A percentile compares a stretch with the other conserved stretches of the same genome.
These are phyloP conservation scores for Hortaea sp. DNA, from an alignment of 2,329 filamentous ascomycete species.

Conservation along the genomic window DNA sequence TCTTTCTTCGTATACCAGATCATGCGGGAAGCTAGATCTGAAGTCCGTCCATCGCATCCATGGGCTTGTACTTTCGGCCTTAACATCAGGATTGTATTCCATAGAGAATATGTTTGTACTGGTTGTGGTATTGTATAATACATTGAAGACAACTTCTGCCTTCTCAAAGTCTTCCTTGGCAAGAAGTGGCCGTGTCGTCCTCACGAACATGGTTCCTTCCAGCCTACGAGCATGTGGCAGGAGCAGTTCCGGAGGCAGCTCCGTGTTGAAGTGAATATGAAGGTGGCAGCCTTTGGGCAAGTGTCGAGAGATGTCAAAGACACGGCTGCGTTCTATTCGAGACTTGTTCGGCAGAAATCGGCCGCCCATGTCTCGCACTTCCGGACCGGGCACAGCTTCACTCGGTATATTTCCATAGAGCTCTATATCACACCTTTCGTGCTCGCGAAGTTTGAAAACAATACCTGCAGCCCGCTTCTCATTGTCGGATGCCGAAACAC, in stretches of 20 bases:
- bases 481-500: too few relatives aligned
- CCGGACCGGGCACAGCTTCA: constrained; percentile 29
- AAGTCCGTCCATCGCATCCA: constrained; percentile 41
- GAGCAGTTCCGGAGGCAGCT: constrained; percentile 51
- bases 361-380: constrained; percentile 37
- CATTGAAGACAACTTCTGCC: constrained; percentile 55
- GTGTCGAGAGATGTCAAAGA: constrained; percentile 46
- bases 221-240: constrained; percentile 45
- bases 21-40: constrained; percentile 29
- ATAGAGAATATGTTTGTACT: constrained; percentile 38
- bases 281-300: constrained; percentile 66
- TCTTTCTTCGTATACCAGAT: constrained; percentile 3
- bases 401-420: constrained; percentile 35
- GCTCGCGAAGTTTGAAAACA: constrained; percentile 29
- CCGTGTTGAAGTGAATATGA: constrained; percentile 72
- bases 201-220: constrained; percentile 56
- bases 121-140: constrained; percentile 27
- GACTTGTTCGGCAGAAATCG: constrained; percentile 36
- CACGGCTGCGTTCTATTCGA: constrained; percentile 40
- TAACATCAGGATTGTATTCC: constrained; percentile 33
- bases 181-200: constrained; percentile 46
- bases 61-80: constrained; percentile 8
- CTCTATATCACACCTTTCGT: constrained; percentile 28
- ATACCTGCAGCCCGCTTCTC: constrained; percentile 23
- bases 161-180: constrained; percentile 33